phyloP scores from a whole-genome alignment of 768 basidiomycete species.

The Rhodotorula diobovata region DNA sequence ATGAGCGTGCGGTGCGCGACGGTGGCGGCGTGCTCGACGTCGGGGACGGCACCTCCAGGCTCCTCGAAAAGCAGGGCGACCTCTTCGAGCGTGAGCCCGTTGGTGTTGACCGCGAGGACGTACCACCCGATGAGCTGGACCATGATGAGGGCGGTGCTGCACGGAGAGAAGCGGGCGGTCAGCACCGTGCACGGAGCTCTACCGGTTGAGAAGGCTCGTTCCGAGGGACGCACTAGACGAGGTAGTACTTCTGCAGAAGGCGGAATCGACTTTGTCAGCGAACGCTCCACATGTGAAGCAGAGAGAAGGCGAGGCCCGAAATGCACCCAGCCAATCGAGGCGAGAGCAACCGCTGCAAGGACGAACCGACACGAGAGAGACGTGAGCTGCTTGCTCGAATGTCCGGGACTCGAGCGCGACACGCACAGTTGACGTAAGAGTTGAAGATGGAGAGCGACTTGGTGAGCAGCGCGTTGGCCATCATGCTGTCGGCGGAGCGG shows the following conservation, averaged over 20 bases:
- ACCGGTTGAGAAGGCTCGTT: not conserved
- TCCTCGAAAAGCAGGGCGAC: conserved; percentile 43
- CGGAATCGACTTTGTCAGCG: not conserved
- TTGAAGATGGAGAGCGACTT: conserved; percentile 1
- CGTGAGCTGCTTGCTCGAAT: not conserved
- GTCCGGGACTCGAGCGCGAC: not conserved
- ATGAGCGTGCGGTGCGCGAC: not conserved
- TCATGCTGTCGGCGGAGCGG: not conserved
- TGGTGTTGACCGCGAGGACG: conserved; percentile 41
- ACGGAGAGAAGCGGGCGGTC: not conserved
- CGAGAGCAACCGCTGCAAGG: not conserved
- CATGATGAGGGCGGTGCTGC: conserved; percentile 23
- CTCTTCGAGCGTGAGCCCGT: conserved; percentile 46
- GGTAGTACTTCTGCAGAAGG: conserved; percentile 6
- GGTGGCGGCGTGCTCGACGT: conserved; percentile 16
- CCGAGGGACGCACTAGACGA: not conserved
- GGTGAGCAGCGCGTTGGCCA: not conserved
- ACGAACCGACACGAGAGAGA: not conserved
- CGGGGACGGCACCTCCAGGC: conserved; percentile 35
- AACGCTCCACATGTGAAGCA: too few relatives aligned
- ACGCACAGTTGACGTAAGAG: not conserved
- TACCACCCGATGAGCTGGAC: conserved; percentile 37
- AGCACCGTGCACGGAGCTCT: not conserved
- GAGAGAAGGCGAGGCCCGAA: not conserved
- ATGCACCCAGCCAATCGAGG: not conserved